Evolutionary conservation across 176 grass and related monocot species (phyloP).

Genomic region (Bromus sterilis): DNA sequence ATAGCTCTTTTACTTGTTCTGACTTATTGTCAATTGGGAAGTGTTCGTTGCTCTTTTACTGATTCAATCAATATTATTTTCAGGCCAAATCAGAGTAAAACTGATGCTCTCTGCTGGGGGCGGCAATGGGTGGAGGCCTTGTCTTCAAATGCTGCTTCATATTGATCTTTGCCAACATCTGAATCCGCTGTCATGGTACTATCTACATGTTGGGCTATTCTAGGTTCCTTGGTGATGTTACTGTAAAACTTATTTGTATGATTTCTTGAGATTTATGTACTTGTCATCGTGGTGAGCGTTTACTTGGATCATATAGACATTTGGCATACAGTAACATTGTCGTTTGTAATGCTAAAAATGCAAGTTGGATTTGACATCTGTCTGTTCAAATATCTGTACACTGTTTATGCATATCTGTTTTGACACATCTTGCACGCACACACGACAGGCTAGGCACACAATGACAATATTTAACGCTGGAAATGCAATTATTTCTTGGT

Average conservation of each 20-base stretch:
- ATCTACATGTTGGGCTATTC: background rate
- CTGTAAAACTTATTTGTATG: conserved; percentile 4
- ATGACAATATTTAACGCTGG: background rate
- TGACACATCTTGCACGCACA: background rate
- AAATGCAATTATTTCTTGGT: background rate
- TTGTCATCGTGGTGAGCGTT: background rate
- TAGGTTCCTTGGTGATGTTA: background rate
- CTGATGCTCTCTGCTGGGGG: background rate
- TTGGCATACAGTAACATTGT: background rate
- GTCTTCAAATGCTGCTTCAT: background rate
- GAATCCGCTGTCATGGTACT: background rate
- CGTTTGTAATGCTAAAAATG: background rate
- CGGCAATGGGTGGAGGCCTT: background rate
- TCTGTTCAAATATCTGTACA: background rate
- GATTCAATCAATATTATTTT: background rate
- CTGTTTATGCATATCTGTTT: background rate
- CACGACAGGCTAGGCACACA: background rate
- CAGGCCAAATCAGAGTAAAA: conserved; percentile 31
- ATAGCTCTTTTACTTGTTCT: background rate
- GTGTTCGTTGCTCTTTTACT: background rate
- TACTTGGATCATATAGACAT: background rate
- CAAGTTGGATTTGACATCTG: background rate
- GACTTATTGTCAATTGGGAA: background rate
- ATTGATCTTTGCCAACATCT: background rate
- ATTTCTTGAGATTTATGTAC: background rate